Percentiles rank a stretch among this genome's conserved stretches.
Evolutionary conservation across 225 moss, liverwort and hornwort species (phyloP).

Genomic region (Pleurozium schreberi): DNA sequence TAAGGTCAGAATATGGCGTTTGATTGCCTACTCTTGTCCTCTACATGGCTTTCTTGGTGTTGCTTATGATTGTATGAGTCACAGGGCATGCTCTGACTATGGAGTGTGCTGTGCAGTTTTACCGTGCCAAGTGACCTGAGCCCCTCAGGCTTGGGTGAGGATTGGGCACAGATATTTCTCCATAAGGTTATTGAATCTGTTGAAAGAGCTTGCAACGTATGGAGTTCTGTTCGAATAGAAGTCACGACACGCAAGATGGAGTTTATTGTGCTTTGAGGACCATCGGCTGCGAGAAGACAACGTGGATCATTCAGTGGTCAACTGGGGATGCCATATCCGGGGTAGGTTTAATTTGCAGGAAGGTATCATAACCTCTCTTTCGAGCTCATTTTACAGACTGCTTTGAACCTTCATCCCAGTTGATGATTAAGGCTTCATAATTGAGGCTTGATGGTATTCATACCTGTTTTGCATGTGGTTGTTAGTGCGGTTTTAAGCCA

Average conservation of each 20-base stretch:
- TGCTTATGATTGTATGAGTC: neutral
- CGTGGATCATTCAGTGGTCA: neutral
- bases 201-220: conserved; percentile 21
- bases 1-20: conserved; percentile 16
- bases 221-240: conserved; percentile 41
- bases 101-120: conserved; percentile 30
- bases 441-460: neutral
- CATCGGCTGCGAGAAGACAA: neutral
- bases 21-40: neutral
- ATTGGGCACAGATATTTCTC: conserved; percentile 26
- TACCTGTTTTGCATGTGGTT: neutral
- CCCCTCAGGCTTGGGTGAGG: conserved; percentile 21
- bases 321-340: neutral
- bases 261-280: conserved; percentile 22
- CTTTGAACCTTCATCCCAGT: neutral
- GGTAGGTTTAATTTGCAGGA: neutral
- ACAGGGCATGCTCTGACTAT: neutral
- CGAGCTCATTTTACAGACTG: neutral
- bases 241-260: conserved; percentile 40
- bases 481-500: neutral
- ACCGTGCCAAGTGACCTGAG: conserved; percentile 32
- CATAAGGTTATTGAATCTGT: conserved; percentile 8
- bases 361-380: neutral
- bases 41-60: neutral
- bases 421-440: neutral